These are phyloP conservation scores for Blepharisma stoltei DNA, from an alignment of 73 alveolate species.

Conservation along the genomic window DNA sequence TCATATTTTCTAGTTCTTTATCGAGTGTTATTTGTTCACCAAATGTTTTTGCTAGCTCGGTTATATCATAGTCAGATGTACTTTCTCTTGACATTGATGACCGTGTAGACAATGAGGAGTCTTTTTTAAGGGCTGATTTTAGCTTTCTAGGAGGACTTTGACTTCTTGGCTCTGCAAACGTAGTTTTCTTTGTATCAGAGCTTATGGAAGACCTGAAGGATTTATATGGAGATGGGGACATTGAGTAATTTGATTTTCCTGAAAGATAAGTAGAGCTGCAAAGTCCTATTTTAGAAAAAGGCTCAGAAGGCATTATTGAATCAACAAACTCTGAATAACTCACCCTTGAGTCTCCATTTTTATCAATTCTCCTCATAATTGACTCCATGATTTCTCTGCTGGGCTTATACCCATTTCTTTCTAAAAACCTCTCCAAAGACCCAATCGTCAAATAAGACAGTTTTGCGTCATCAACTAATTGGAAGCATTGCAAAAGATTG, in stretches of 20 bases:
- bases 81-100: too few relatives aligned
- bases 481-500: constrained; percentile 43
- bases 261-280: too few relatives aligned
- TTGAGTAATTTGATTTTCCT: too few relatives aligned
- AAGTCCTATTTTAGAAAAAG: background rate
- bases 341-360: constrained; percentile 44
- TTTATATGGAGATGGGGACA: too few relatives aligned
- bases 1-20: constrained; percentile 16
- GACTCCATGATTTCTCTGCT: constrained; percentile 39
- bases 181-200: too few relatives aligned
- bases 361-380: constrained; percentile 49
- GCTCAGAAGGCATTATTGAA: constrained; percentile 32
- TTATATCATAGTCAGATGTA: too few relatives aligned
- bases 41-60: background rate
- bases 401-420: constrained; percentile 14
- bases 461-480: constrained; percentile 32
- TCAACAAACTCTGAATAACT: constrained; percentile 41
- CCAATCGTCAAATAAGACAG: too few relatives aligned
- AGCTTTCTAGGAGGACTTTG: too few relatives aligned
- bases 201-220: too few relatives aligned
- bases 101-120: too few relatives aligned
- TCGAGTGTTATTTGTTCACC: background rate
- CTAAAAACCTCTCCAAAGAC: background rate
- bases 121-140: too few relatives aligned
- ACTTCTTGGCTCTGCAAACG: too few relatives aligned